Conservation (phyloP, 805 yeast genomes). For the Kluyveromyces aestuarii region DNA sequence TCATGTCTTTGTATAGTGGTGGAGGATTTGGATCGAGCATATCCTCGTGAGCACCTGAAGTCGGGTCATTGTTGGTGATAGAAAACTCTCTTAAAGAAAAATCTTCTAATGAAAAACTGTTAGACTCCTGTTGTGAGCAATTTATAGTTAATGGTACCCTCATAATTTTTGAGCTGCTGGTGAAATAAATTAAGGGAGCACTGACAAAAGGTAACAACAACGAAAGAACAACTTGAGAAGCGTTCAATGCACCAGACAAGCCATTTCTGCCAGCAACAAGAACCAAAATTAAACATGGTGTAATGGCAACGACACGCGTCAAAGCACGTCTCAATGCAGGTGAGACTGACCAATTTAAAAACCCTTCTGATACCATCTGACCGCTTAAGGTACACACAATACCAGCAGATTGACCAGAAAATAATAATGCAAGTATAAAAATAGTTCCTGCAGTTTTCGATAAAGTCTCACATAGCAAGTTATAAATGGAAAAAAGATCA, state of each 20-base stretch:
- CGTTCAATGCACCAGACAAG: slow-evolving; percentile 64
- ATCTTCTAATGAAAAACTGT: slow-evolving; percentile 8
- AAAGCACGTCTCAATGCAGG: slow-evolving; percentile 75
- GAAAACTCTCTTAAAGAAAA: background rate
- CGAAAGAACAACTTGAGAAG: slow-evolving; percentile 77
- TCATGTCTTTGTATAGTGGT: slow-evolving; percentile 31
- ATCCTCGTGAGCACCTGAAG: slow-evolving; percentile 30
- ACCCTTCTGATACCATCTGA: slow-evolving; percentile 92
- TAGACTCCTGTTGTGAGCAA: slow-evolving; percentile 6
- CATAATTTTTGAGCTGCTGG: slow-evolving; percentile 63
- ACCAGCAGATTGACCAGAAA: slow-evolving; percentile 89
- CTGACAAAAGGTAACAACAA: slow-evolving; percentile 75
- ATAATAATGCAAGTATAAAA: slow-evolving; percentile 75
- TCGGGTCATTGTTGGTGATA: background rate
- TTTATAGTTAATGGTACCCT: slow-evolving; percentile 34
- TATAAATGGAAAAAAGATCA: slow-evolving; percentile 75
- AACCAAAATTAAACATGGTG: slow-evolving; percentile 76
- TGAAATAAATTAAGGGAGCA: slow-evolving; percentile 80
- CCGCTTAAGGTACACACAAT: slow-evolving; percentile 93
- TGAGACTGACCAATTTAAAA: slow-evolving; percentile 66
- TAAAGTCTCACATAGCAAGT: slow-evolving; percentile 48
- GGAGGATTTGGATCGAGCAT: background rate
- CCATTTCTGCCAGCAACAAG: slow-evolving; percentile 75
- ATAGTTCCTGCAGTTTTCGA: slow-evolving; percentile 75
- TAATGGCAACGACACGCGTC: slow-evolving; percentile 76